A percentile compares a stretch with the other conserved stretches of the same genome.
These are phyloP conservation scores for Smithsoniella earleae DNA, from an alignment of 163 green algal species.

Conservation along the genomic window DNA sequence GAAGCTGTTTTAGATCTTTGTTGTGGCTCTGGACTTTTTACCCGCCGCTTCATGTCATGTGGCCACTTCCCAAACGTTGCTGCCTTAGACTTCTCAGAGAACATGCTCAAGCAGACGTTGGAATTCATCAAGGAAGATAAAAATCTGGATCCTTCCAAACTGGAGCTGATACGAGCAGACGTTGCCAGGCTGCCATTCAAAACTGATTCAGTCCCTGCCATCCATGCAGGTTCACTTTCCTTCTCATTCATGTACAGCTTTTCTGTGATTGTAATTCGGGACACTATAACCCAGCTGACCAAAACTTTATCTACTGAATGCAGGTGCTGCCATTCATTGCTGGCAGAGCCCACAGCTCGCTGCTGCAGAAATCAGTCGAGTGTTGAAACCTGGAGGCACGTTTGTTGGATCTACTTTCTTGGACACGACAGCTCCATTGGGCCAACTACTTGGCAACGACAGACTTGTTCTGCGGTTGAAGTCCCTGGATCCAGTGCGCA, in stretches of 20 bases:
- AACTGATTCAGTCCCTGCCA: slow-evolving; percentile 65
- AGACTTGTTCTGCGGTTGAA: slow-evolving; percentile 42
- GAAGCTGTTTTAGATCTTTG: slow-evolving; percentile 72
- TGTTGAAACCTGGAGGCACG: slow-evolving; percentile 81
- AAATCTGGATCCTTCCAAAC: slow-evolving; percentile 14
- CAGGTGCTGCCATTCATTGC: slow-evolving; percentile 88
- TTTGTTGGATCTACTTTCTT: slow-evolving; percentile 94
- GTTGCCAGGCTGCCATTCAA: slow-evolving; percentile 78
- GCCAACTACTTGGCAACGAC: slow-evolving; percentile 63
- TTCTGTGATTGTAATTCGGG: background rate
- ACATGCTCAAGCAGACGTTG: slow-evolving; percentile 76
- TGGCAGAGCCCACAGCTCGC: slow-evolving; percentile 69
- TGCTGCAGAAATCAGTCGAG: slow-evolving; percentile 80
- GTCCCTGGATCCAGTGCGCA: too few species aligned
- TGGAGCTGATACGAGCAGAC: slow-evolving; percentile 72
- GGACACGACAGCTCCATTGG: slow-evolving; percentile 56
- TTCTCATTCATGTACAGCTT: background rate
- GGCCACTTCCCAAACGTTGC: slow-evolving; percentile 64
- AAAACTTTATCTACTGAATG: too few species aligned
- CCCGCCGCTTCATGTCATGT: slow-evolving; percentile 44
- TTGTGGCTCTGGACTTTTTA: slow-evolving; percentile 88
- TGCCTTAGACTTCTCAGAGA: slow-evolving; percentile 77
- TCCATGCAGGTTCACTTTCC: slow-evolving; percentile 64
- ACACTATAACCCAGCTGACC: too few species aligned
- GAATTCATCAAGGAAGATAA: slow-evolving; percentile 52